These are phyloP conservation scores for Saturnispora zaruensis DNA, from an alignment of 805 yeast genomes.

Conservation along the genomic window DNA sequence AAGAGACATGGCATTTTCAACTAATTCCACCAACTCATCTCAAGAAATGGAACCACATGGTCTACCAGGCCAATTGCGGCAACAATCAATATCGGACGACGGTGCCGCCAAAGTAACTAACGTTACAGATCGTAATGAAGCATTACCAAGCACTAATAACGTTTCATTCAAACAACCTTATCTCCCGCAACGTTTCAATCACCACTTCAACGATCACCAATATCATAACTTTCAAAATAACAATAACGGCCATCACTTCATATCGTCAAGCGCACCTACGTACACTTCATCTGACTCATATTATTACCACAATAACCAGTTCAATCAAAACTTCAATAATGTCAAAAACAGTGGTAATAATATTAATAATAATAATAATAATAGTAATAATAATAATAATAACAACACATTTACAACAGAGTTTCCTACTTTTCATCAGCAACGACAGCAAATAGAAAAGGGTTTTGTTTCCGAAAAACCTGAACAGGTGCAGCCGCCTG, in stretches of 20 bases:
- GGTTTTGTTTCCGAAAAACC: background rate
- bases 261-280: conserved; percentile 25
- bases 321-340: conserved; percentile 5
- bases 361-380: conserved; percentile 5
- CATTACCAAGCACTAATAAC: background rate
- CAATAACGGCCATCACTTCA: conserved; percentile 16
- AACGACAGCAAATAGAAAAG: background rate
- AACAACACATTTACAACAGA: background rate
- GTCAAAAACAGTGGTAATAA: background rate
- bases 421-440: background rate
- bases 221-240: background rate
- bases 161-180: conserved; percentile 3
- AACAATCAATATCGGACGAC: background rate
- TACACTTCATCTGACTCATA: conserved; percentile 14
- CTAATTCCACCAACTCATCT: conserved; percentile 28
- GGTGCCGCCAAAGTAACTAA: background rate
- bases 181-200: background rate
- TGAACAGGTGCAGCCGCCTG: background rate
- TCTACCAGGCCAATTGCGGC: background rate
- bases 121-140: background rate
- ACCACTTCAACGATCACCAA: background rate
- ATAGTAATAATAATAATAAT: background rate
- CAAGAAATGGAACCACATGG: conserved; percentile 25
- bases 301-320: background rate
- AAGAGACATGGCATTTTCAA: conserved; percentile 37